These are phyloP conservation scores for Colletotrichum camelliae DNA, from an alignment of 2,329 filamentous ascomycete species.

Conservation along the genomic window DNA sequence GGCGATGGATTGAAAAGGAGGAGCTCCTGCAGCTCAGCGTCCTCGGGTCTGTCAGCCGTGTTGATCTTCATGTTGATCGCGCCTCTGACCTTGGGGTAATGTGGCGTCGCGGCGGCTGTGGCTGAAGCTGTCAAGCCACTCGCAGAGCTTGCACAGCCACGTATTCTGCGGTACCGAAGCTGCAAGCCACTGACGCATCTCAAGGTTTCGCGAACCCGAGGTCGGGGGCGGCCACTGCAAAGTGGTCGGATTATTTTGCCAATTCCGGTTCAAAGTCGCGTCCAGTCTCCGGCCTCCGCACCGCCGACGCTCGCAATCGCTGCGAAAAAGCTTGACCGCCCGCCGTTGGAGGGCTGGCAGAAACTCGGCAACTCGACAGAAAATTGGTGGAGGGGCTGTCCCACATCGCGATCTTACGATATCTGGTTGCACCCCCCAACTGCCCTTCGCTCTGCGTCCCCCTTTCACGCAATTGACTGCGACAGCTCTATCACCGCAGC, in stretches of 20 bases:
- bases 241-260: conserved; percentile 8
- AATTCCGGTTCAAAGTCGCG: background rate
- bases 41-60: background rate
- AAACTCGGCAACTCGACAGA: conserved; percentile 19
- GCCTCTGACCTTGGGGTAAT: background rate
- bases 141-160: background rate
- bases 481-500: background rate
- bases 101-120: background rate
- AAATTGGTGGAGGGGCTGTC: conserved; percentile 18
- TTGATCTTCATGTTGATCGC: conserved; percentile 4
- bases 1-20: background rate
- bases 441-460: background rate
- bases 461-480: conserved; percentile 1
- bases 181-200: background rate
- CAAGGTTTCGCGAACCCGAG: background rate
- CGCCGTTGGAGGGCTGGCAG: conserved; percentile 11
- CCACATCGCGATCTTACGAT: conserved; percentile 17
- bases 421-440: background rate
- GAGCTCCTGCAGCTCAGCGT: background rate
- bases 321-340: conserved; percentile 11
- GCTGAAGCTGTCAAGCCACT: background rate
- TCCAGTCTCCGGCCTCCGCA: background rate
- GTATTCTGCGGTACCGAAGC: background rate
- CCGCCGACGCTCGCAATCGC: background rate
- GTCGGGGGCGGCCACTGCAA: background rate